Evolutionary conservation across 2,329 filamentous ascomycete genomes (phyloP), one percentile per base, ranked within the genome.

Genomic region (Aspergillus flavus): DNA sequence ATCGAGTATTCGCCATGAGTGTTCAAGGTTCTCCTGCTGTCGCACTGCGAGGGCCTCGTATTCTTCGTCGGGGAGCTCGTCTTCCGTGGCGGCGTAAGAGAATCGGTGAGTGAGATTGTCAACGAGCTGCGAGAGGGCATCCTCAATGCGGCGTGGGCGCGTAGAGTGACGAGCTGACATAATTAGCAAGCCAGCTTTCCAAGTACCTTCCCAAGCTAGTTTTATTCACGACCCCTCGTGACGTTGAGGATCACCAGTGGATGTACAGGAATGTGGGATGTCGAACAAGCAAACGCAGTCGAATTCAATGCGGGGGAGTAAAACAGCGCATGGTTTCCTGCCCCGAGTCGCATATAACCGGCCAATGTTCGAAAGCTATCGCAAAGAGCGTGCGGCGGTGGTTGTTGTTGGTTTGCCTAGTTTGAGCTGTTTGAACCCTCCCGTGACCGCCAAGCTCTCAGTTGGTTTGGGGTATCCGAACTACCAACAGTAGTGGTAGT

Each of bases 71-170:
- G 74, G 70, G 66, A 72, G 72, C 48, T 76, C 71, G 61, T 73
- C 70, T 52, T 67, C 68, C 21, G 75, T 61, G 34, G 70, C 69
- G 45, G 72, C 66, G 26, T 72, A 68, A n/a, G 76, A 69, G 41
- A 78, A 68, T 26, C 76, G 72, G 30, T 78, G 79, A 48, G 77
- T 71, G 46, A 81, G 70, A 54, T 77, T 79, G 55, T 80, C 79
- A 70, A 81, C 72, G 28, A 81, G 73, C 67, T 80, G 79, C 61
- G 76, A 77, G 63, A 81, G 73, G 43, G 79, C 79, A 64, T 81
- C 79, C 58, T 81, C 79, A 64, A 80, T 75, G 64, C 79, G 79
- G 64, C 78, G 78, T 56, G 75, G 73, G 63, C 78, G 78, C 60
- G 73, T 65, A 58, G 73, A 64, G 36, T 75, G 73, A 58, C 75